Evolutionary conservation across 306 rosid species (phyloP).

Genomic region (Malus sylvestris): DNA sequence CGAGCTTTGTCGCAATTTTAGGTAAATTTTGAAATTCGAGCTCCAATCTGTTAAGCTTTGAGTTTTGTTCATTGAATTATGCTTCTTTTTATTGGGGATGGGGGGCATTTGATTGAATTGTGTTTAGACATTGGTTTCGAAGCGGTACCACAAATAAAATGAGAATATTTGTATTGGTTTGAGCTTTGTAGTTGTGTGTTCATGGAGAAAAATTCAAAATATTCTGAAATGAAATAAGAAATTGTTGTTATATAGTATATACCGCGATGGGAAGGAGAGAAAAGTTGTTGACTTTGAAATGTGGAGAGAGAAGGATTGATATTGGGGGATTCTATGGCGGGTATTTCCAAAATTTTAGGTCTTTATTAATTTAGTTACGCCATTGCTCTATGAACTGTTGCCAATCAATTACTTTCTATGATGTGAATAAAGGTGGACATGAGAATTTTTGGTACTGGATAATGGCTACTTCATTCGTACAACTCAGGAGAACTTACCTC

Average conservation of each 20-base stretch:
- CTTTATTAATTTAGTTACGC: not conserved
- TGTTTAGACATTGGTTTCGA: not conserved
- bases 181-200: not conserved
- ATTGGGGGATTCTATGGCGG: not conserved
- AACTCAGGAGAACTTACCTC: not conserved
- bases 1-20: slow-evolving; percentile 86
- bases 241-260: not conserved
- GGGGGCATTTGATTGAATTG: not conserved
- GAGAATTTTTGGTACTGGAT: not conserved
- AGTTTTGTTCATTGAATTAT: not conserved
- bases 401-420: not conserved
- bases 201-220: not conserved
- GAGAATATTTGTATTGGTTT: not conserved
- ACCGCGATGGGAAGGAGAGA: not conserved
- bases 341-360: not conserved
- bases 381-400: not conserved
- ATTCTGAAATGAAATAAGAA: not conserved
- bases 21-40: slow-evolving; percentile 34
- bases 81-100: not conserved
- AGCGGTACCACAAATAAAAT: not conserved
- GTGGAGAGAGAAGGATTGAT: not conserved
- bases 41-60: not conserved
- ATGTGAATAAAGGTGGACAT: not conserved
- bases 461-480: not conserved
- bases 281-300: not conserved